Evolutionary conservation across 2,329 filamentous ascomycete species (phyloP), one percentile per base, ranked within the genome.

Genomic region (Parastagonospora nodorum): DNA sequence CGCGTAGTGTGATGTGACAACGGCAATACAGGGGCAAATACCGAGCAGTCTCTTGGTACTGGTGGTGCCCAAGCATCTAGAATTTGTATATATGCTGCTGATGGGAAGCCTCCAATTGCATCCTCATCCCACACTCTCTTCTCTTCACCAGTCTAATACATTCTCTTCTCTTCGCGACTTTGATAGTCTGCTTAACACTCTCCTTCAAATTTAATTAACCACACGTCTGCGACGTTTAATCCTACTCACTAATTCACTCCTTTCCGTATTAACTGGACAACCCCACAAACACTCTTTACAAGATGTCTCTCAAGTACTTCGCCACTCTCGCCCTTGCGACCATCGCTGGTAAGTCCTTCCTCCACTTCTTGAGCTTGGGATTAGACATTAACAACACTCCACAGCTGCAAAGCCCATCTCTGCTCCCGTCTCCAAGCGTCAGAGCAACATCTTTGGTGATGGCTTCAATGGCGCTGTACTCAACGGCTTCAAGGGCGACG

Each of bases 171-270:
- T 56, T 53, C 36, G 63, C 63, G 67, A 62, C 68, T 72, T 72
- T 72, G 68, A 72, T 61, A 72, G 68, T 72, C 66, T 59, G 64
- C 63, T 38, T n/a, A 38, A 51, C 57, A 49, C 54, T 53, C 54
- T 57, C 62, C 62, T 54, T 58, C 33, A 48, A 61, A 42, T 15
- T 52, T 14, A 14, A 9, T 45, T 48, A 28, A n/a, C 15, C 32
- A 58, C 55, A 57, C 66, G 66, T 70, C 67, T 68, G 67, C 55
- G 67, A 72, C 67, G 62, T 67, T 59, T 64, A 61, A 58, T 63
- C 53, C 57, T 47, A 35, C 42, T 57, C 54, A 62, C 55, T 66
- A 65, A 66, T 66, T 42, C 48, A 47, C 51, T 59, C 48, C 49
- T 48, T 47, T 51, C 55, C 47, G 50, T 60, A 55, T 63, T 60